phyloP scores from a whole-genome alignment of 1,139 yeast species.

The Geotrichum phurueaensis region DNA sequence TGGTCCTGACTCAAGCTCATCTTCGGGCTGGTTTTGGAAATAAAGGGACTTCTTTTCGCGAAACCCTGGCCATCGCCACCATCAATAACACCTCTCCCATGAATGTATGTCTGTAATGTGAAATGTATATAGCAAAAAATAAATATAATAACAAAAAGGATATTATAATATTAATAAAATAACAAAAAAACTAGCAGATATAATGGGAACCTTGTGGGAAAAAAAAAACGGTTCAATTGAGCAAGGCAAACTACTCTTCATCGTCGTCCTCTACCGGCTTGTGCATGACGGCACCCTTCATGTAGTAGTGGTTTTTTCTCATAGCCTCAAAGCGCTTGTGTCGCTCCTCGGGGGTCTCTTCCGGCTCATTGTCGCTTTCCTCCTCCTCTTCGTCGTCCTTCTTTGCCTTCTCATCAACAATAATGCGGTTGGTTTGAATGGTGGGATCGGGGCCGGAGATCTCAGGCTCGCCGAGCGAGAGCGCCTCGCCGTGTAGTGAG shows the following conservation, averaged over 20 bases:
- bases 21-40: slow-evolving; percentile 32
- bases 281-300: slow-evolving; percentile 49
- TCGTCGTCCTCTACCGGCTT: slow-evolving; percentile 30
- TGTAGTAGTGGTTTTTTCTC: slow-evolving; percentile 71
- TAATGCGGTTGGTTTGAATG: slow-evolving; percentile 28
- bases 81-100: neutral
- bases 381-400: slow-evolving; percentile 34
- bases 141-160: neutral
- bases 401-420: slow-evolving; percentile 18
- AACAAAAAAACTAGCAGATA: neutral
- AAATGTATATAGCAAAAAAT: neutral
- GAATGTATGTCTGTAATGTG: too few relatives aligned
- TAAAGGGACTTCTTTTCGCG: neutral
- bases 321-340: slow-evolving; percentile 66
- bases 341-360: slow-evolving; percentile 52
- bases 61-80: neutral
- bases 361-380: slow-evolving; percentile 38
- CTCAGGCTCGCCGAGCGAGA: slow-evolving; percentile 53
- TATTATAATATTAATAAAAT: neutral
- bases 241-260: slow-evolving; percentile 16
- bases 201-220: neutral
- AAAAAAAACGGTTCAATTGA: too few relatives aligned
- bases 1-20: neutral
- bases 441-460: slow-evolving; percentile 24
- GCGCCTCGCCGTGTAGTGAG: slow-evolving; percentile 37